phyloP scores from a whole-genome alignment of 331 rosid genomes.

The Pyrus hybrid region DNA sequence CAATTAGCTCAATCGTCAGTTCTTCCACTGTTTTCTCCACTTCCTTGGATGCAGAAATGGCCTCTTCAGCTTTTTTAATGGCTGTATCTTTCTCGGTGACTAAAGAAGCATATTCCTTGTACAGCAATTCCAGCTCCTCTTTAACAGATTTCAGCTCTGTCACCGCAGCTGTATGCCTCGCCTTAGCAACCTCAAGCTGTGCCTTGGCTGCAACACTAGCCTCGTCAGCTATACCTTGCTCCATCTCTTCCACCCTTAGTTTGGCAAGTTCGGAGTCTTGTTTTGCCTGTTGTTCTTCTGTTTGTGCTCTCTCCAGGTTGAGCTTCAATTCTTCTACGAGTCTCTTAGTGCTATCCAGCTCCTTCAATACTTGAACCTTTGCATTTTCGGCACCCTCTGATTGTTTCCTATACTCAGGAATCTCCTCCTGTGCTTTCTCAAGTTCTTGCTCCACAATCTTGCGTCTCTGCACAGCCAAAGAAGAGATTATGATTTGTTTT shows the following conservation, averaged over 20 bases:
- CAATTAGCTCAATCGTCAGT: slow-evolving; percentile 68
- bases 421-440: slow-evolving; percentile 58
- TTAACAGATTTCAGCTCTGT: slow-evolving; percentile 64
- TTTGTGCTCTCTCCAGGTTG: slow-evolving; percentile 82
- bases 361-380: slow-evolving; percentile 50
- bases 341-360: slow-evolving; percentile 74
- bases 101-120: slow-evolving; percentile 54
- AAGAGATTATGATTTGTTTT: slow-evolving; percentile 11
- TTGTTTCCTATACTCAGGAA: slow-evolving; percentile 51
- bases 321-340: slow-evolving; percentile 81
- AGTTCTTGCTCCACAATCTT: slow-evolving; percentile 69
- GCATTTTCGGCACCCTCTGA: slow-evolving; percentile 49
- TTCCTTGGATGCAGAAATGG: slow-evolving; percentile 61
- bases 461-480: slow-evolving; percentile 53
- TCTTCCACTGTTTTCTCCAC: slow-evolving; percentile 84
- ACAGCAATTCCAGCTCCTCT: slow-evolving; percentile 67
- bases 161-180: slow-evolving; percentile 67
- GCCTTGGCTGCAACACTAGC: slow-evolving; percentile 93
- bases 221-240: slow-evolving; percentile 82
- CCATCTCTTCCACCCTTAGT: slow-evolving; percentile 97
- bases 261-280: slow-evolving; percentile 96
- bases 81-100: slow-evolving; percentile 68
- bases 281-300: slow-evolving; percentile 85
- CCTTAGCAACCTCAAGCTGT: slow-evolving; percentile 92
- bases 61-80: slow-evolving; percentile 68